Conservation (phyloP, 768 basidiomycete genomes). For the Termitomyces sp. region DNA sequence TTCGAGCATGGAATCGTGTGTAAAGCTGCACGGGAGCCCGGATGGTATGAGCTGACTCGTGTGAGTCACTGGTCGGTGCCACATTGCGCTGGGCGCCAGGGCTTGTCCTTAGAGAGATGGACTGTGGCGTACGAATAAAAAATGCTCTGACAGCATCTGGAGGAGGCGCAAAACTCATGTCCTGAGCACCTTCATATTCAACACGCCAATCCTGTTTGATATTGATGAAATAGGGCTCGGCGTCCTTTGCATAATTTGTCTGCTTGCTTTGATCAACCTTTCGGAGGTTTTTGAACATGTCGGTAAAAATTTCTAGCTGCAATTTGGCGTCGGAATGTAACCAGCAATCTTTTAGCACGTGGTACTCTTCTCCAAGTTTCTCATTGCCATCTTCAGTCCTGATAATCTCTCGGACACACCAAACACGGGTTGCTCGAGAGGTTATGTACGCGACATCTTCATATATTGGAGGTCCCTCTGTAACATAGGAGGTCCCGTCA, state of each 20-base stretch:
- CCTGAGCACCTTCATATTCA: neutral
- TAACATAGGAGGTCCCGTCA: neutral
- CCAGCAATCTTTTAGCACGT: constrained; percentile 1
- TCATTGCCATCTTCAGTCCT: neutral
- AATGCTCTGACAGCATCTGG: neutral
- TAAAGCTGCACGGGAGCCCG: neutral
- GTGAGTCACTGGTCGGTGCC: too few species aligned
- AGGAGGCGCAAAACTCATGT: neutral
- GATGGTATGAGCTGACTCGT: neutral
- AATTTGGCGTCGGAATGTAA: neutral
- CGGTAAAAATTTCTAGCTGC: neutral
- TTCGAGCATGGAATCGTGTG: neutral
- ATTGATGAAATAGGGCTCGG: neutral
- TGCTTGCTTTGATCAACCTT: neutral
- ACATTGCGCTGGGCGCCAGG: neutral
- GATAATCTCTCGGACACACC: neutral
- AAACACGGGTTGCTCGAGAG: constrained; percentile 3
- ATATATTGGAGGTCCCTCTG: neutral
- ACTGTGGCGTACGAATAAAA: neutral
- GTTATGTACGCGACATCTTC: neutral
- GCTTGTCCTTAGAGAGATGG: neutral
- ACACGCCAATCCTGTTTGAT: neutral
- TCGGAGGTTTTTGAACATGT: neutral
- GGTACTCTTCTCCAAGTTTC: neutral
- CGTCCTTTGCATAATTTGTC: neutral